Conservation (phyloP, 805 yeast genomes). For the Metschnikowia orientalis region DNA sequence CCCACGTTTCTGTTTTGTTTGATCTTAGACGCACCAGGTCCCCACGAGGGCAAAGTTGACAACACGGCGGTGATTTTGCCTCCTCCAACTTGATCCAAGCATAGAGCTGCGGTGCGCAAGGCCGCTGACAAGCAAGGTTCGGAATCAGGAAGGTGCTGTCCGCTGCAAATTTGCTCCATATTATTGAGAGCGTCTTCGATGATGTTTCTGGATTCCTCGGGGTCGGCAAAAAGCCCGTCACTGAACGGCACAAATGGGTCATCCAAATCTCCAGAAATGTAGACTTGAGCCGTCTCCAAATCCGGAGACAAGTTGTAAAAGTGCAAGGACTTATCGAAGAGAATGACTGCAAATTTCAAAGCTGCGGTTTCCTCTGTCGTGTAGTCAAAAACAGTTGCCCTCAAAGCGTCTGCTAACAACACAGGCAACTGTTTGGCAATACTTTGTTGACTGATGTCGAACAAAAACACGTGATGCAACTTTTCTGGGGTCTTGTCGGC, state of each 20-base stretch:
- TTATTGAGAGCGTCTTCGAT: slow-evolving; percentile 66
- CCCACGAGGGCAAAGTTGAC: slow-evolving; percentile 71
- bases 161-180: slow-evolving; percentile 45
- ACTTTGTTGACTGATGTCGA: slow-evolving; percentile 64
- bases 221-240: slow-evolving; percentile 76
- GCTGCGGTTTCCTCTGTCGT: slow-evolving; percentile 8
- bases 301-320: slow-evolving; percentile 64
- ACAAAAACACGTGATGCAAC: slow-evolving; percentile 64
- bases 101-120: slow-evolving; percentile 58
- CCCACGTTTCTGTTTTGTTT: slow-evolving; percentile 39
- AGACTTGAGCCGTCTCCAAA: slow-evolving; percentile 52
- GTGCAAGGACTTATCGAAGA: slow-evolving; percentile 68
- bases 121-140: slow-evolving; percentile 83
- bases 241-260: slow-evolving; percentile 81
- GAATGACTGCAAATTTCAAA: slow-evolving; percentile 55
- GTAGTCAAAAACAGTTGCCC: slow-evolving; percentile 46
- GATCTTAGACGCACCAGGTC: slow-evolving; percentile 64
- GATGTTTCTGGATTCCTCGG: slow-evolving; percentile 56
- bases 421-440: slow-evolving; percentile 56
- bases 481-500: slow-evolving; percentile 31
- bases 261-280: slow-evolving; percentile 63
- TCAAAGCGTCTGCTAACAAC: slow-evolving; percentile 65
- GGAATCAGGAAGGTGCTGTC: slow-evolving; percentile 37
- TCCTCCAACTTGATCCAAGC: slow-evolving; percentile 64
- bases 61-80: slow-evolving; percentile 76